Base-by-base conservation (phyloP, 345 rosid genomes). In the Heritiera fomes region DNA sequence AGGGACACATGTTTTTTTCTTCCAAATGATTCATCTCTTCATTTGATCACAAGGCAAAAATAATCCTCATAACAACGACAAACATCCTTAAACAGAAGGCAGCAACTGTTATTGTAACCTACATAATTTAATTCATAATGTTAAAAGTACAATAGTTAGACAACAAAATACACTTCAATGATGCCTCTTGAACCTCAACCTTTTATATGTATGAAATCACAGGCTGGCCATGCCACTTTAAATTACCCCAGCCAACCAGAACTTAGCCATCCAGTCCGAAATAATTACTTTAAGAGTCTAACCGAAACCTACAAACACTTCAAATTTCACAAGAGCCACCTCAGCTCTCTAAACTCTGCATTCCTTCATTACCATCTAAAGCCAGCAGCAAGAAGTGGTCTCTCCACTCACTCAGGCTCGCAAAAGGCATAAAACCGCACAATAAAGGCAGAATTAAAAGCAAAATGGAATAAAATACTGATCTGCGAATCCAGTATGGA, bases 391-490 rank as follows among this genome's bases (percentile, higher is more conserved):
- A 56, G 60, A 94, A 82, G 76, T 94, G 92, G 69, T 88, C 84
- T 80, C 72, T 87, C 99, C 98, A 96, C 77, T 94, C 97, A 12
- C 80, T 79, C 2, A 80, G 80, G 72, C 89, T 67, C 0, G 93
- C 98, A 58, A 92, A 96, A 28, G 99, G 99, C 80, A 89, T 79
- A 0, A 94, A 86, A 41, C 97, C 97, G 17, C 92, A 93, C 15
- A 86, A 75, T 56, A 83, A 62, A 1, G 99, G 99, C 34, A 92
- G 85, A 38, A 92, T 32, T 62, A 90, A 34, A 53, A 88, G 79
- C 70, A 85, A 28, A 18, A 65, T 46, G 4, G 73, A 77, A 55
- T 88, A 90, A 73, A 91, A 90, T 49, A 91, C 15, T 12, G 81
- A 50, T 61, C 89, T 85, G 58, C 98, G 83, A 13, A 83, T n/a